Evolutionary conservation across 257 asterid species (phyloP).

Genomic region (Nicotiana benthamiana): DNA sequence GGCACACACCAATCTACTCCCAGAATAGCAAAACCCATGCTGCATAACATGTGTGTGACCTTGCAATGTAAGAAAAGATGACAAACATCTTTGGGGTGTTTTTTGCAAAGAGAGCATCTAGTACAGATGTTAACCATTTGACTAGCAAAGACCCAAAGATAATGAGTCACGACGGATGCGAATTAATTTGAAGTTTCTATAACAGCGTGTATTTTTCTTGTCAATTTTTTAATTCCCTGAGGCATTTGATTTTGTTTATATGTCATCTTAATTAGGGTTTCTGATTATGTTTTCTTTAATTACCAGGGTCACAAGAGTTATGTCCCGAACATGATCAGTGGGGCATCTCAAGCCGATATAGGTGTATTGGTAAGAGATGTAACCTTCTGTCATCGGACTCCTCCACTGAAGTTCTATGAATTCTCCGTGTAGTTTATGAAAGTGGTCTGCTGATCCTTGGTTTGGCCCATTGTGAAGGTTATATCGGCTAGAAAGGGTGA

Average conservation of each 20-base stretch:
- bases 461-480: constrained; percentile 34
- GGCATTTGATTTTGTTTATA: not conserved
- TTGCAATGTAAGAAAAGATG: too few relatives aligned
- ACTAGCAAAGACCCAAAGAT: not conserved
- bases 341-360: constrained; percentile 97
- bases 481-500: constrained; percentile 96
- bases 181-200: not conserved
- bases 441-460: not conserved
- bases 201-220: not conserved
- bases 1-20: too few relatives aligned
- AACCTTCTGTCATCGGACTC: not conserved
- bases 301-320: constrained; percentile 94
- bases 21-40: too few relatives aligned
- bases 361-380: constrained; percentile 68
- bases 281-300: not conserved
- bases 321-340: constrained; percentile 96
- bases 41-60: too few relatives aligned
- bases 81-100: too few relatives aligned
- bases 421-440: not conserved
- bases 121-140: not conserved
- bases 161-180: not conserved
- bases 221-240: not conserved
- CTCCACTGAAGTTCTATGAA: not conserved
- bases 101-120: too few relatives aligned
- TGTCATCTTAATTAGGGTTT: not conserved